Base-by-base conservation (phyloP, 805 yeast genomes). In the Metschnikowia bowlesiae region DNA sequence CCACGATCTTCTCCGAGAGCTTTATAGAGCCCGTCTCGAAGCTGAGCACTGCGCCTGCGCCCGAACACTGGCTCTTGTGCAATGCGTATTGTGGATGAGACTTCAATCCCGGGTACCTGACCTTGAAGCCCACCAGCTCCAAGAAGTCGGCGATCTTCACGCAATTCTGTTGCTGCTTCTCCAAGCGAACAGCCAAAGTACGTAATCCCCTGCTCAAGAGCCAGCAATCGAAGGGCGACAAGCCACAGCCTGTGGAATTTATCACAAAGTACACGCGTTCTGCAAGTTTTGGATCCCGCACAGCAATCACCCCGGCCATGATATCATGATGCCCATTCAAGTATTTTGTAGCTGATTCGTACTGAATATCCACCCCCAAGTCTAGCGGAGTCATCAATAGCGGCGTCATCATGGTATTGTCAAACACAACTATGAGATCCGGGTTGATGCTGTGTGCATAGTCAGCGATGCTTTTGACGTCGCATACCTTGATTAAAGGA, bases 401-500 rank as follows among this genome's bases (percentile, higher is more conserved):
- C 10, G 97, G 97, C 30, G 96, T 84, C 95, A 91, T 86, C 98
- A 91, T 91, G 52, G 97, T 92, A 75, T 92, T 91, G 70, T 91
- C 97, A 54, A 91, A 91, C 11, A 89, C 96, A 38, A 89, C 83
- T 45, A 85, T 65, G 48, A 86, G 76, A 36, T 83, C 77, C 14
- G 95, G 89, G 62, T 78, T 85, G 39, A 78, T 74, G 39, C 69
- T 65, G 63, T 89, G 94, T 41, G 91, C 90, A 53, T 80, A 74
- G 36, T 72, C 71, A 14, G 90, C 71, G 52, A 90, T 83, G 33
- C 81, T 71, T 53, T 80, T 82, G 47, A 91, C 81, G 65, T 92
- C 96, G 51, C 88, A 83, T 52, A 91, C 87, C 69, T 89, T 88
- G 67, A 90, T 87, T 58, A 90, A 78, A 16, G 98, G 98, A 67